Percentiles rank a stretch among this genome's conserved stretches.
Evolutionary conservation across 2,329 filamentous ascomycete species (phyloP).

Genomic region (Fusarium virguliforme): DNA sequence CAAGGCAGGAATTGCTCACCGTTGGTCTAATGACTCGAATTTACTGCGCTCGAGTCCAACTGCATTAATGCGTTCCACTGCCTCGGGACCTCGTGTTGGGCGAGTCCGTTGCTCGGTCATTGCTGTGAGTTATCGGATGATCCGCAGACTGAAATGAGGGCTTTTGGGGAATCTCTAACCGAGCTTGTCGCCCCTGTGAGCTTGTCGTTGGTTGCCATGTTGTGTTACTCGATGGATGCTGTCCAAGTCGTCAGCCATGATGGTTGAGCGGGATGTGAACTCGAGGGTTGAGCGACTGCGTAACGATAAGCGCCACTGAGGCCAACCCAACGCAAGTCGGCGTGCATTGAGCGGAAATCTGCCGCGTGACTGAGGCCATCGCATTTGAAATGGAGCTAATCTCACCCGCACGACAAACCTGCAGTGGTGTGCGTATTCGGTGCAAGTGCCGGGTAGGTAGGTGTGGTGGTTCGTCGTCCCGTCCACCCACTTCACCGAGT

Average conservation of each 20-base stretch:
- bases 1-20: background rate
- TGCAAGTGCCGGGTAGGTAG: slow-evolving; percentile 1
- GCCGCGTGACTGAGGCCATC: background rate
- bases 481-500: background rate
- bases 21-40: background rate
- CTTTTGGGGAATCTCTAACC: background rate
- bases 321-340: background rate
- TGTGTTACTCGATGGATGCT: background rate
- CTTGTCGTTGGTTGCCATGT: background rate
- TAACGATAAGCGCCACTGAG: background rate
- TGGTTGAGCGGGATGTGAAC: background rate
- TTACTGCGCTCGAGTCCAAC: background rate
- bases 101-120: background rate
- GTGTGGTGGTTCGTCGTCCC: slow-evolving; percentile 1
- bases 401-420: background rate
- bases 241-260: background rate
- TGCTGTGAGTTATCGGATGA: background rate
- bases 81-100: slow-evolving; percentile 1
- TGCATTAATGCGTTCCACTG: slow-evolving; percentile 1
- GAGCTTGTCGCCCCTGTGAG: background rate
- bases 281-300: background rate
- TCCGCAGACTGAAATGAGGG: background rate
- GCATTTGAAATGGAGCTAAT: background rate
- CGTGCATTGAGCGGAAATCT: background rate
- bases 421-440: background rate